These are phyloP conservation scores for Ogataea wickerhamii DNA, from an alignment of 805 yeast species.

Conservation along the genomic window DNA sequence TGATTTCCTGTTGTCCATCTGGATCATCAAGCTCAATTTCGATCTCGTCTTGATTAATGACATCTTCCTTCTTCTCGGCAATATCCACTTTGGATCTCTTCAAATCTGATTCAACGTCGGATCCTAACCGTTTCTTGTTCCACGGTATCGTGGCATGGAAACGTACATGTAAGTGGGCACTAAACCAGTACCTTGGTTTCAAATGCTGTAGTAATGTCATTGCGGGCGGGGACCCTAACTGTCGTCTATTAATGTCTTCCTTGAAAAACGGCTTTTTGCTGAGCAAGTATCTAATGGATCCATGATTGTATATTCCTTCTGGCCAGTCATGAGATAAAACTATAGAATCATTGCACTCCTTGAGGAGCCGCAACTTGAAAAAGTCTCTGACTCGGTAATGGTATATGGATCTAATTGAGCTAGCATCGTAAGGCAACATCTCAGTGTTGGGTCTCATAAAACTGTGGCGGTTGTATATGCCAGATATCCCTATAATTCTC, in stretches of 20 bases:
- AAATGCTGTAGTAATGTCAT: slow-evolving; percentile 49
- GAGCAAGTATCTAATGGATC: slow-evolving; percentile 51
- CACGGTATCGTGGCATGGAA: slow-evolving; percentile 53
- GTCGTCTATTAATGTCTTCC: slow-evolving; percentile 54
- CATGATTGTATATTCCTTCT: slow-evolving; percentile 63
- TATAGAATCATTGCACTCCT: slow-evolving; percentile 40
- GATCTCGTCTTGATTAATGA: slow-evolving; percentile 26
- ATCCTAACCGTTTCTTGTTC: slow-evolving; percentile 9
- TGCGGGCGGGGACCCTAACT: slow-evolving; percentile 71
- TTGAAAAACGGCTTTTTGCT: slow-evolving; percentile 62
- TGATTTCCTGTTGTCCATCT: slow-evolving; percentile 7
- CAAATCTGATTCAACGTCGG: slow-evolving; percentile 1
- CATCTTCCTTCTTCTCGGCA: background rate
- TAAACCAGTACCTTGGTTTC: slow-evolving; percentile 74
- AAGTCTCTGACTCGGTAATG: slow-evolving; percentile 70
- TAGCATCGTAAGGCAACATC: slow-evolving; percentile 44
- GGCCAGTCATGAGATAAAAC: slow-evolving; percentile 96
- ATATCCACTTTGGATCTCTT: slow-evolving; percentile 8
- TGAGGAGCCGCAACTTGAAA: slow-evolving; percentile 47
- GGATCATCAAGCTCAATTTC: slow-evolving; percentile 12
- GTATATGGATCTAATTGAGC: slow-evolving; percentile 56
- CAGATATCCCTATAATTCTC: slow-evolving; percentile 78
- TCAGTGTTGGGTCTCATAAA: slow-evolving; percentile 41
- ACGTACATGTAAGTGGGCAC: slow-evolving; percentile 83
- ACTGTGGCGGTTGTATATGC: slow-evolving; percentile 64